phyloP scores from a whole-genome alignment of 2,329 filamentous ascomycete genomes.

The Calonectria pseudoturangicola region DNA sequence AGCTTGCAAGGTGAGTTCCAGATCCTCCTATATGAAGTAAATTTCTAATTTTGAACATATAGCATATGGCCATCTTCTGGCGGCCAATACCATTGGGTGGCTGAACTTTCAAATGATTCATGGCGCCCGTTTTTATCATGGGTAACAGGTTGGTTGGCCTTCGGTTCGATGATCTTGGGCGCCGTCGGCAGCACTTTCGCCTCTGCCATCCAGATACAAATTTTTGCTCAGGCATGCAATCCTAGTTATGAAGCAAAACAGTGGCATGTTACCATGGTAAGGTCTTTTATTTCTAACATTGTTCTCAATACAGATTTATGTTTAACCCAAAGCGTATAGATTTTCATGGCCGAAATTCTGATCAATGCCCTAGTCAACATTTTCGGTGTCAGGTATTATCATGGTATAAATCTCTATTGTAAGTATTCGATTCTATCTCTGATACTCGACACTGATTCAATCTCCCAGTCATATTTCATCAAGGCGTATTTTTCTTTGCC shows the following conservation, averaged over 20 bases:
- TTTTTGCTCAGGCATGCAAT: conserved; percentile 13
- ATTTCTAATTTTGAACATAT: background rate
- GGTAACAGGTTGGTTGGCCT: conserved; percentile 22
- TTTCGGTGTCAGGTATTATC: conserved; percentile 22
- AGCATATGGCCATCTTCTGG: conserved; percentile 26
- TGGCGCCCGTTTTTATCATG: conserved; percentile 24
- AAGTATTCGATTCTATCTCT: background rate
- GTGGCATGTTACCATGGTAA: conserved; percentile 33
- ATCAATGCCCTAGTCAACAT: conserved; percentile 14
- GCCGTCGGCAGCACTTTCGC: conserved; percentile 7
- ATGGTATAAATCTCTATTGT: conserved; percentile 20
- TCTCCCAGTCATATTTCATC: conserved; percentile 18
- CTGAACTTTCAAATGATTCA: background rate
- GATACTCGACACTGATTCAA: background rate
- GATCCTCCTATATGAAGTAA: accelerated
- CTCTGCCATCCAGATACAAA: conserved; percentile 16
- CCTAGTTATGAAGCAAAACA: background rate
- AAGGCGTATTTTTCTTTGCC: conserved; percentile 13
- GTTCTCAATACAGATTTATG: no score
- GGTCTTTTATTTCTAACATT: background rate
- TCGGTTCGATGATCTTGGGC: conserved; percentile 20
- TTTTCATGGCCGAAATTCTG: background rate
- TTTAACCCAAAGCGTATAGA: background rate
- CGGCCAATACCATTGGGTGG: conserved; percentile 28
- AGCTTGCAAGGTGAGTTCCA: conserved; percentile 18